Base-by-base conservation (phyloP, 2,329 filamentous ascomycete genomes). In the Spiromastix sp. region DNA sequence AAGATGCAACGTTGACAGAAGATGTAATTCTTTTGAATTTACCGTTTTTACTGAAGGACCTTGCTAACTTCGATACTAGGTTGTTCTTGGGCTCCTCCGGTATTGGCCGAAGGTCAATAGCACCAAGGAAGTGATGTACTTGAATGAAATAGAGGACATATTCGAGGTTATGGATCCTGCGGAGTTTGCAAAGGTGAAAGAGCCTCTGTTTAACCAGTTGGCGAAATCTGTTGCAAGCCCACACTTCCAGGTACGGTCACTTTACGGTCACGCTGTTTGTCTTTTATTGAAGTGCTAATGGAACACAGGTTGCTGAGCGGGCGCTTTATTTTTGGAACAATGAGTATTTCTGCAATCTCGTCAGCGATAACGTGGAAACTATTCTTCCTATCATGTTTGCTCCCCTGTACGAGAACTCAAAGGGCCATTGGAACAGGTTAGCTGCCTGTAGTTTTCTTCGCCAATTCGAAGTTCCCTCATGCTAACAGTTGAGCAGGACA, bases 281-380 rank as follows among this genome's bases (percentile, higher is more conserved):
- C 21, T 24, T n/a, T 24, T 7, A n/a, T 7, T n/a, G n/a, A 7
- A n/a, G 33, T 42, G 31, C 42, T 48, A 42, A 45, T 41, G 36
- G 26, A n/a, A 16, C 25, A 17, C 42, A 77, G 73, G 91, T 98
- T 39, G 91, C 91, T 12, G 91, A 98, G 65, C 79, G 91, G 46
- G 91, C 91, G 4, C 72, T 98, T 18, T 98, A 98, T 66, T 98
- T 98, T 68, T 98, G 91, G 91, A 98, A 98, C 70, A 98, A 98
- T 55, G 91, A 98, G 60, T 98, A 98, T 60, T 98, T 98, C 66
- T 98, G 91, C 70, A 98, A 96, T 55, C 71, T 98, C 40, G 91
- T 98, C 48, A 95, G 87, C 67, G 91, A 98, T 64, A 98, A 98
- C 52, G 91, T 98, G 37, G 89, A 96, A 54, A 89, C 94, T 30